phyloP scores from a whole-genome alignment of 345 rosid genomes.

The Cardamine occulta region DNA sequence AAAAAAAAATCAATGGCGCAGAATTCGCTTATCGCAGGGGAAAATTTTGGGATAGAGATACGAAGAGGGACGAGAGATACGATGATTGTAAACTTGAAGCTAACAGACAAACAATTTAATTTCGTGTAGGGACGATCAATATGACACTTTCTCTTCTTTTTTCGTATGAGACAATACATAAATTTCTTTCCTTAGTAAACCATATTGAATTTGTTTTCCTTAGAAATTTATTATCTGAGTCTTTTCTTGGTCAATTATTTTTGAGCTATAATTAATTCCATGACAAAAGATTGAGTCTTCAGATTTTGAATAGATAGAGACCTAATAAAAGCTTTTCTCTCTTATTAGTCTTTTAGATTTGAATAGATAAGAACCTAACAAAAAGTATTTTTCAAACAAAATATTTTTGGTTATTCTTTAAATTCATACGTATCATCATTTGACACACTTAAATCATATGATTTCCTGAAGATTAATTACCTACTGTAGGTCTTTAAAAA shows the following conservation, averaged over 20 bases:
- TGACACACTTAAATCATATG: background rate
- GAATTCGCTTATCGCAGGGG: background rate
- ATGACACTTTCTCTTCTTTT: background rate
- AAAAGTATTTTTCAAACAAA: no score
- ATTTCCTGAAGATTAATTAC: background rate
- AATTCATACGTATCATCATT: no score
- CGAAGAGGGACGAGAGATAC: constrained; percentile 28
- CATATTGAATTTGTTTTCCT: background rate
- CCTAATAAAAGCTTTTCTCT: background rate
- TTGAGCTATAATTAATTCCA: background rate
- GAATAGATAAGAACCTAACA: background rate
- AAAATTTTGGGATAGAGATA: constrained; percentile 16
- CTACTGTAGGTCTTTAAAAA: background rate
- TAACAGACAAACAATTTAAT: constrained; percentile 28
- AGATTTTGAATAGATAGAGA: constrained; percentile 5
- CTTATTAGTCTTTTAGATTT: background rate
- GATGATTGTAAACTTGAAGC: constrained; percentile 38
- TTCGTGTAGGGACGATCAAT: constrained; percentile 17
- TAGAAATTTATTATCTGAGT: background rate
- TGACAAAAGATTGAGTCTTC: background rate
- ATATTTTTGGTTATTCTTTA: no score
- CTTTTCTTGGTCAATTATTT: constrained; percentile 8
- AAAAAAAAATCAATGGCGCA: constrained; percentile 17
- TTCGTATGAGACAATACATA: constrained; percentile 21
- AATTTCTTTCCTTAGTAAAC: constrained; percentile 10